Percentiles rank a stretch among this genome's conserved stretches.
Evolutionary conservation across 768 basidiomycete genomes (phyloP).

Genomic region (Pleurotus sapidus): DNA sequence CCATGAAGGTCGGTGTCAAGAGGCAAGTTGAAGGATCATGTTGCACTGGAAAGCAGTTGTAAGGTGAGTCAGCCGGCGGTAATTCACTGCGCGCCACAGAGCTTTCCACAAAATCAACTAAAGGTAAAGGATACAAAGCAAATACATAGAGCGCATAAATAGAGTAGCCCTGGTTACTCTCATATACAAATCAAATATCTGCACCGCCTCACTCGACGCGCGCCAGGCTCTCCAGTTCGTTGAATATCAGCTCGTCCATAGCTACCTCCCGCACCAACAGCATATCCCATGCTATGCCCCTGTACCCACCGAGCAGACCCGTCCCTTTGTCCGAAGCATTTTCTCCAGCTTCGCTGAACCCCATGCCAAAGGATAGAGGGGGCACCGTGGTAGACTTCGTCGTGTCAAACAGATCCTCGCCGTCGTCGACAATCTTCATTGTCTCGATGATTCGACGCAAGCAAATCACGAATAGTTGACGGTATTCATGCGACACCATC

Average conservation of each 20-base stretch:
- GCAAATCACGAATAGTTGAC: slow-evolving; percentile 49
- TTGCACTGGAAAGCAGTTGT: background rate
- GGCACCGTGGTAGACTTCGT: slow-evolving; percentile 55
- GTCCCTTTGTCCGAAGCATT: slow-evolving; percentile 65
- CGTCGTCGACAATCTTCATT: slow-evolving; percentile 77
- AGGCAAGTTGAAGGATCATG: slow-evolving; percentile 8
- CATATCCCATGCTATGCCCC: slow-evolving; percentile 69
- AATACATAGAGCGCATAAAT: slow-evolving; percentile 11
- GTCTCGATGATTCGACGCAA: slow-evolving; percentile 72
- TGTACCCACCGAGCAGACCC: slow-evolving; percentile 70
- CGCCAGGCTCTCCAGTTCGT: slow-evolving; percentile 76
- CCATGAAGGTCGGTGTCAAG: slow-evolving; percentile 21
- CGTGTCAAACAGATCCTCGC: slow-evolving; percentile 70
- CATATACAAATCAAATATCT: background rate
- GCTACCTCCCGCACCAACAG: slow-evolving; percentile 65
- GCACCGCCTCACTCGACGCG: slow-evolving; percentile 49
- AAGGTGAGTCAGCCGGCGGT: background rate
- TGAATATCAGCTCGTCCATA: slow-evolving; percentile 65
- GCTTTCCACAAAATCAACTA: slow-evolving; percentile 2
- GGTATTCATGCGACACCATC: slow-evolving; percentile 44
- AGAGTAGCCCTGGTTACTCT: background rate
- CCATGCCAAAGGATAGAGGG: slow-evolving; percentile 80
- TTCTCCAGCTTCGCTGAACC: slow-evolving; percentile 74
- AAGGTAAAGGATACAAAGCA: slow-evolving; percentile 17
- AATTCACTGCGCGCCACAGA: background rate